A percentile compares a stretch with the other conserved stretches of the same genome.
These are phyloP conservation scores for Russula sp. DNA, from an alignment of 768 basidiomycete species.

Conservation along the genomic window DNA sequence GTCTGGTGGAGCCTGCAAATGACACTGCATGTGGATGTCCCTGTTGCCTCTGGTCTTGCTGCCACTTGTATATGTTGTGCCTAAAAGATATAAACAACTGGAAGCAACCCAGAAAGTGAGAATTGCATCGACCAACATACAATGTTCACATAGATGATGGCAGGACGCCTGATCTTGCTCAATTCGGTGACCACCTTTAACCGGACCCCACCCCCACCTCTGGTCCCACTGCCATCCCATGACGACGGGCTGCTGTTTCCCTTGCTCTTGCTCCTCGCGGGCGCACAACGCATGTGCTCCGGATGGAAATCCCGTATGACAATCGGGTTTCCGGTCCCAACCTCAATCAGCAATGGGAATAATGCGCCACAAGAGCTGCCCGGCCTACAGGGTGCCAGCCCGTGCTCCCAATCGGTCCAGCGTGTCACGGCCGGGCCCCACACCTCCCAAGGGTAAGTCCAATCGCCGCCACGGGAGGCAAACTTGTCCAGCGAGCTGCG, in stretches of 20 bases:
- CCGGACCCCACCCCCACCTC: neutral
- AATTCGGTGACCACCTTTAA: conserved; percentile 14
- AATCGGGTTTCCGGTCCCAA: conserved; percentile 12
- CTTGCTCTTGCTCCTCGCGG: neutral
- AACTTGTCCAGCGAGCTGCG: conserved; percentile 6
- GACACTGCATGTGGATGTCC: conserved; percentile 63
- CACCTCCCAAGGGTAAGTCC: conserved; percentile 2
- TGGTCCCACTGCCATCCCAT: neutral
- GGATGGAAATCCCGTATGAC: conserved; percentile 15
- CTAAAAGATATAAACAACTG: conserved; percentile 30
- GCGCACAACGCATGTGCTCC: conserved; percentile 10
- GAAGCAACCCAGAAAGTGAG: neutral
- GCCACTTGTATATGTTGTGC: conserved; percentile 95
- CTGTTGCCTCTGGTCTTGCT: conserved; percentile 59
- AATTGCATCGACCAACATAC: neutral
- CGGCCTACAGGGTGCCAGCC: conserved; percentile 12
- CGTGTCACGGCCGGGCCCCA: conserved; percentile 13
- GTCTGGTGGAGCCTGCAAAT: conserved; percentile 47
- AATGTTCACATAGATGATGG: too few relatives aligned
- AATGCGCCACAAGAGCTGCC: conserved; percentile 10
- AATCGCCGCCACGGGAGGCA: neutral
- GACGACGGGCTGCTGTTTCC: neutral
- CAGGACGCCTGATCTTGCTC: conserved; percentile 10
- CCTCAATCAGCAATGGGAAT: conserved; percentile 13
- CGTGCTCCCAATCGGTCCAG: conserved; percentile 15